Conservation (phyloP, 129 eudicot genomes). For the Dittrichia graveolens region DNA sequence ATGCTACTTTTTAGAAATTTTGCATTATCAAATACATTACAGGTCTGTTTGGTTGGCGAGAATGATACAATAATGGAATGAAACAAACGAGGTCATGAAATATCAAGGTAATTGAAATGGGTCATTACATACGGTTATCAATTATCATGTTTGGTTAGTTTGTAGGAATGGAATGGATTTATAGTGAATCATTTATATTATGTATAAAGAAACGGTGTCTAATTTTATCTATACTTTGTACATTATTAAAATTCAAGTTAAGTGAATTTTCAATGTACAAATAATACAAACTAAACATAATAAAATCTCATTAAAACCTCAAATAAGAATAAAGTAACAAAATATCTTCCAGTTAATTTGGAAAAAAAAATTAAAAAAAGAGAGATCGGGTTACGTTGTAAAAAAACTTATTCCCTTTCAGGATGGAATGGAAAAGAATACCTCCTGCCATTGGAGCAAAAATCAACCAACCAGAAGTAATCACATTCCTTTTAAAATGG, state of each 20-base stretch:
- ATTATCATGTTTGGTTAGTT: no score
- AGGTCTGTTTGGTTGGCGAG: not conserved
- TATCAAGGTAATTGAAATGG: no score
- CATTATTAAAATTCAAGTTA: not conserved
- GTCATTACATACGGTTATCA: no score
- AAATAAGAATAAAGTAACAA: not conserved
- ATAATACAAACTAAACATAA: not conserved
- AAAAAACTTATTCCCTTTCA: not conserved
- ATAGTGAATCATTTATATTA: no score
- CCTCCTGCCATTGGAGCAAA: not conserved
- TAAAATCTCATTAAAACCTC: not conserved
- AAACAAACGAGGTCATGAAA: no score
- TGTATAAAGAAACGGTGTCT: no score
- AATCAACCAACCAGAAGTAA: not conserved
- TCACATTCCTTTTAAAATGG: not conserved
- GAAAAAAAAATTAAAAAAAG: not conserved
- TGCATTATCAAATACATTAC: not conserved
- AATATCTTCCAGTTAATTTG: not conserved
- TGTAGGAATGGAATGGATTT: no score
- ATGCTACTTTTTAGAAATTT: no score
- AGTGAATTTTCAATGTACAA: not conserved
- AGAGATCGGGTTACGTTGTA: not conserved
- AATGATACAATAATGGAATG: not conserved
- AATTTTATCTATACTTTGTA: no score
- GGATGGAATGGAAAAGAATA: not conserved